Conservation (phyloP, 2,329 filamentous ascomycete species). For the Sclerotinia trifoliorum region DNA sequence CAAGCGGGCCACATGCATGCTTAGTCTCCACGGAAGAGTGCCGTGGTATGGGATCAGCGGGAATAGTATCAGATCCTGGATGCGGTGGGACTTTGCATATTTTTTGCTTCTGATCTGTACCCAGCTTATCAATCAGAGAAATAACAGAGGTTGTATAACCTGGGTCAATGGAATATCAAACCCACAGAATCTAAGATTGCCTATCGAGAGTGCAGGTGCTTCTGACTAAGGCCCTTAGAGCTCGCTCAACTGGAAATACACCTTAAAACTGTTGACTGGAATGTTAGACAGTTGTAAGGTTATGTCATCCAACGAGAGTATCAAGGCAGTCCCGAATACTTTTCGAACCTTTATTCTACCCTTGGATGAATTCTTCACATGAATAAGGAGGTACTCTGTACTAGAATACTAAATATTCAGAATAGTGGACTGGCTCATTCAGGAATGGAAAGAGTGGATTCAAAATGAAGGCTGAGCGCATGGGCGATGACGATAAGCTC, state of each 20-base stretch:
- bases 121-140: no score
- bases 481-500: conserved; percentile 8
- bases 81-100: neutral
- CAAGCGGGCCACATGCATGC: neutral
- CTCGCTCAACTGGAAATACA: no score
- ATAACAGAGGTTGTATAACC: neutral
- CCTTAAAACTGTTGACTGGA: no score
- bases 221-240: no score
- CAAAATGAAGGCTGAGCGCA: neutral
- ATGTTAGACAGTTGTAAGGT: no score
- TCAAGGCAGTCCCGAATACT: no score
- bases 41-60: neutral
- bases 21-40: neutral
- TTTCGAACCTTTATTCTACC: no score
- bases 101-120: neutral
- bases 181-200: neutral
- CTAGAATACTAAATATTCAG: neutral
- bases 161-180: neutral
- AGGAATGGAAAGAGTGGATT: neutral
- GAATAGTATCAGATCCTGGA: conserved; percentile 1
- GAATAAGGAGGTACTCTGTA: neutral
- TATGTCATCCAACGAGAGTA: no score
- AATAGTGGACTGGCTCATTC: neutral
- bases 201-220: no score
- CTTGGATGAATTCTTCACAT: neutral